Conservation (phyloP, 306 rosid species). For the Vigna radiata region DNA sequence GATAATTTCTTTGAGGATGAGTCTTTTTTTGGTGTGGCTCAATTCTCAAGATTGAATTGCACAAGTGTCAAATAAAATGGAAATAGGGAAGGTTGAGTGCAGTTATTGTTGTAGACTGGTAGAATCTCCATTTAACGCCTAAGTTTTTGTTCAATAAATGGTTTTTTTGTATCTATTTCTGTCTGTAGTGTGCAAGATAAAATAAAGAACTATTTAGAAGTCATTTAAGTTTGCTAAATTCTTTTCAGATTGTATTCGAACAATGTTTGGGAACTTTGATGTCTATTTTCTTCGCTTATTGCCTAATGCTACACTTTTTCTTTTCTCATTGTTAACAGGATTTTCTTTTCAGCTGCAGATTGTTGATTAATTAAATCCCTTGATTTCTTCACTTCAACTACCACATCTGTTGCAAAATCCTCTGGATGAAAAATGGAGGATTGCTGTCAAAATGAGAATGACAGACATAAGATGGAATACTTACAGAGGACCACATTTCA, state of each 20-base stretch:
- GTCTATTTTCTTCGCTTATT: not conserved
- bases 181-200: not conserved
- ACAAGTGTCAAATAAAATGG: not conserved
- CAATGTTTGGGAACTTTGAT: constrained; percentile 2
- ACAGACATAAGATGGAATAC: constrained; percentile 80
- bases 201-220: not conserved
- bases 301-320: constrained; percentile 34
- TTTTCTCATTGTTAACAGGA: constrained; percentile 43
- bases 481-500: constrained; percentile 66
- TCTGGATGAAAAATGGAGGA: constrained; percentile 71
- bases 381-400: constrained; percentile 44
- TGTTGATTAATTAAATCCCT: constrained; percentile 38
- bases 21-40: too few relatives aligned
- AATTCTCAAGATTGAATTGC: too few relatives aligned
- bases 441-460: constrained; percentile 70
- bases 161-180: constrained; percentile 16
- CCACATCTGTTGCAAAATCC: constrained; percentile 45
- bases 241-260: constrained; percentile 19
- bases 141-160: constrained; percentile 26
- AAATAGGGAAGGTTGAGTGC: not conserved
- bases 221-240: not conserved
- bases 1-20: too few relatives aligned
- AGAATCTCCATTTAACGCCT: constrained; percentile 27
- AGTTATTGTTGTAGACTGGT: constrained; percentile 6
- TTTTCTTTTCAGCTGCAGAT: constrained; percentile 41